These are phyloP conservation scores for Xylaria venustula DNA, from an alignment of 495 filamentous ascomycete species.

Conservation along the genomic window DNA sequence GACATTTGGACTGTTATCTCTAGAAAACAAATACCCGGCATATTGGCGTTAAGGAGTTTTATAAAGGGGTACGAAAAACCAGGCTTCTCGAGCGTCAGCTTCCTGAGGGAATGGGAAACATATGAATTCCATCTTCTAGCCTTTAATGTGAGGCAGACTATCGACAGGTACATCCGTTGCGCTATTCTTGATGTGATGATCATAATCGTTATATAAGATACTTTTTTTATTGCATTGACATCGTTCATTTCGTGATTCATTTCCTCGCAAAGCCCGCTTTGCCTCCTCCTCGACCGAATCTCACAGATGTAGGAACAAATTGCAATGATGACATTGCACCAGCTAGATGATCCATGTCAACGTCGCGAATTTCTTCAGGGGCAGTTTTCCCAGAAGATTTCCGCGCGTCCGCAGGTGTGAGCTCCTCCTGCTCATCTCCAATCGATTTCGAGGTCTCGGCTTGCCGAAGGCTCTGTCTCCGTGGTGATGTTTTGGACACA, in stretches of 20 bases:
- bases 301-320: slow-evolving; percentile 76
- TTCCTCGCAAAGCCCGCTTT: slow-evolving; percentile 46
- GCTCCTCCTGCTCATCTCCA: slow-evolving; percentile 5
- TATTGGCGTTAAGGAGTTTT: slow-evolving; percentile 24
- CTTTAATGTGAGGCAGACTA: neutral
- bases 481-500: slow-evolving; percentile 23
- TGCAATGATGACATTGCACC: slow-evolving; percentile 78
- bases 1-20: slow-evolving; percentile 5
- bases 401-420: neutral
- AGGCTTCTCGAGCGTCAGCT: slow-evolving; percentile 10
- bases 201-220: no score
- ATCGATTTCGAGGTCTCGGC: slow-evolving; percentile 14
- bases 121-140: neutral
- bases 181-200: neutral
- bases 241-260: neutral
- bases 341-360: slow-evolving; percentile 69
- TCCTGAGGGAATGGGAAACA: neutral
- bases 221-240: neutral
- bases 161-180: neutral
- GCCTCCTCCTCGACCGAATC: slow-evolving; percentile 63
- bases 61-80: slow-evolving; percentile 10
- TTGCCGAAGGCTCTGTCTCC: slow-evolving; percentile 24
- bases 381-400: slow-evolving; percentile 1
- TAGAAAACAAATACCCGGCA: slow-evolving; percentile 20
- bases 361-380: slow-evolving; percentile 38